A percentile compares a stretch with the other conserved stretches of the same genome.
phyloP scores from a whole-genome alignment of 2,329 filamentous ascomycete species.

The Calonectria pseudoreteaudii region DNA sequence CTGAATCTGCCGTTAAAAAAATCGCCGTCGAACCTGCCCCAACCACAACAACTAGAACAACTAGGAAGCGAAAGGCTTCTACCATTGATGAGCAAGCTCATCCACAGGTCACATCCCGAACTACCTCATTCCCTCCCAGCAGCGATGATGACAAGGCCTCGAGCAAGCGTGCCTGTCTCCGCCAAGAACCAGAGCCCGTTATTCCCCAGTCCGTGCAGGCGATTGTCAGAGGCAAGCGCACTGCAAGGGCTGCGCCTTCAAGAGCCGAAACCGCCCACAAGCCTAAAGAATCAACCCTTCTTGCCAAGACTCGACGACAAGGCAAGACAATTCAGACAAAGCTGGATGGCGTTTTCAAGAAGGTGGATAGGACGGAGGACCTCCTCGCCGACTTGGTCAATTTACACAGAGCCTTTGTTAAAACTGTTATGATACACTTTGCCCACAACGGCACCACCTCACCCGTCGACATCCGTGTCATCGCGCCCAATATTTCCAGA shows the following conservation, averaged over 20 bases:
- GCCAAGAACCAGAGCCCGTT: constrained; percentile 35
- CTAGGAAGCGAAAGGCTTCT: constrained; percentile 55
- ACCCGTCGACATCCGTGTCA: constrained; percentile 71
- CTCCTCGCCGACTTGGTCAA: constrained; percentile 65
- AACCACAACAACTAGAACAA: constrained; percentile 23
- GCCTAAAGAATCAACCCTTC: constrained; percentile 46
- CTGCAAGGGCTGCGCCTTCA: constrained; percentile 45
- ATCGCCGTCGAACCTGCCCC: constrained; percentile 40
- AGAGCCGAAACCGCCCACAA: constrained; percentile 45
- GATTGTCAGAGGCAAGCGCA: constrained; percentile 46
- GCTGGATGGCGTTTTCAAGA: constrained; percentile 56
- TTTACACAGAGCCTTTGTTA: constrained; percentile 75
- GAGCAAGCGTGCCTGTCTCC: constrained; percentile 44
- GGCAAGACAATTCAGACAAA: constrained; percentile 47
- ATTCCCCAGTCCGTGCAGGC: constrained; percentile 18
- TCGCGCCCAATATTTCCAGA: constrained; percentile 73
- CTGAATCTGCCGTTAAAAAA: constrained; percentile 50
- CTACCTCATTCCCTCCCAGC: constrained; percentile 49
- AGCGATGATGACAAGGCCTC: constrained; percentile 45
- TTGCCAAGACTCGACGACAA: constrained; percentile 45
- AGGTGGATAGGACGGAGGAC: constrained; percentile 43
- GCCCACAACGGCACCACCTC: constrained; percentile 74
- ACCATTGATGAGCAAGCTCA: constrained; percentile 42
- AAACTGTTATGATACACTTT: constrained; percentile 75
- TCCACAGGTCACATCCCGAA: constrained; percentile 40